Percentiles rank a stretch among this genome's conserved stretches.
These are phyloP conservation scores for Phalaenopsis equestris DNA, from an alignment of 106 monocot genomes.

Conservation along the genomic window DNA sequence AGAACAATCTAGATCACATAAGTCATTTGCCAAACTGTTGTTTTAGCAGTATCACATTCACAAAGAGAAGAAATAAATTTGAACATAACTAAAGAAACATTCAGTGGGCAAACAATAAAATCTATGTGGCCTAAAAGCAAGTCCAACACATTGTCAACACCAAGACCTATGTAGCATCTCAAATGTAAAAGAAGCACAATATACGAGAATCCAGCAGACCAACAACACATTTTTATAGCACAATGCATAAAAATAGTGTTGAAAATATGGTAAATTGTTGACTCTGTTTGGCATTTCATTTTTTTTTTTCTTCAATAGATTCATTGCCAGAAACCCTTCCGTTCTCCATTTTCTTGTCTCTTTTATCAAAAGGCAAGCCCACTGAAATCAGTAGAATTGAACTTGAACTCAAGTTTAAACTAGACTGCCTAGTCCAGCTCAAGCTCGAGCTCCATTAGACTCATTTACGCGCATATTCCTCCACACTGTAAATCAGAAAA, in stretches of 20 bases:
- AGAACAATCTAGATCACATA: too few relatives aligned
- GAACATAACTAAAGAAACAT: too few relatives aligned
- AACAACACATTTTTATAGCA: too few relatives aligned
- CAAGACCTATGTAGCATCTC: too few relatives aligned
- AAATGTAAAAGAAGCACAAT: too few relatives aligned
- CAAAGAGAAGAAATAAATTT: too few relatives aligned
- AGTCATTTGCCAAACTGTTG: too few relatives aligned
- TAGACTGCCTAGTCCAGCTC: background rate
- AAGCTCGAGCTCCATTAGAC: background rate
- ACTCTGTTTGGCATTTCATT: background rate
- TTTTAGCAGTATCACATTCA: too few relatives aligned
- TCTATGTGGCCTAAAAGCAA: too few relatives aligned
- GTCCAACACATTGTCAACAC: too few relatives aligned
- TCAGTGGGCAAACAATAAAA: too few relatives aligned
- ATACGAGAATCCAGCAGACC: too few relatives aligned
- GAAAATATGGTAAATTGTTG: background rate
- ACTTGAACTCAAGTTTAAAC: background rate
- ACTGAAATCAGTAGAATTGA: background rate
- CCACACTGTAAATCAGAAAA: background rate
- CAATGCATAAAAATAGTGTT: background rate
- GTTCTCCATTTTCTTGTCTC: background rate
- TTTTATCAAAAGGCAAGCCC: background rate
- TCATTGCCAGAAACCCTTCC: background rate
- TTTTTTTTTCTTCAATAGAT: background rate
- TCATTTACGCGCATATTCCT: background rate